Evolutionary conservation across 495 filamentous ascomycete genomes (phyloP).

Genomic region (Coniosporium apollinis): DNA sequence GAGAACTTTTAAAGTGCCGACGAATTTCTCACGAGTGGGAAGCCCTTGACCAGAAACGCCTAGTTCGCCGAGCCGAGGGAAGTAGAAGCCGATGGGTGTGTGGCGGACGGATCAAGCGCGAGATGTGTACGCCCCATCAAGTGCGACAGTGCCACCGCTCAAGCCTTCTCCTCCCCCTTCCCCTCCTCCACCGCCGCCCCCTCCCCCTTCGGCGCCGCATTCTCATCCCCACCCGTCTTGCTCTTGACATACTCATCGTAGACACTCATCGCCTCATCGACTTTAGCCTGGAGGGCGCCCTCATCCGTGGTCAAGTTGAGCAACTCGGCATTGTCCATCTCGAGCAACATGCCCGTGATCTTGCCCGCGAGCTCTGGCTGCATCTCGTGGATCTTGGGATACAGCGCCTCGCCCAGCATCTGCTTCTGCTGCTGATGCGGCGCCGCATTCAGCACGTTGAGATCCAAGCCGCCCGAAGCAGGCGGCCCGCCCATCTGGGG

Average conservation of each 20-base stretch:
- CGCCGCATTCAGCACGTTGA: slow-evolving; percentile 33
- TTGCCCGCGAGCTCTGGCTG: slow-evolving; percentile 94
- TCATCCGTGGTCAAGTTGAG: slow-evolving; percentile 84
- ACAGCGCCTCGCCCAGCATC: slow-evolving; percentile 89
- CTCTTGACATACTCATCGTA: slow-evolving; percentile 98
- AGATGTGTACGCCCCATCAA: too few species aligned
- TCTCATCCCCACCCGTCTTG: too few species aligned
- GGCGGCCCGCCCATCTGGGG: slow-evolving; percentile 26
- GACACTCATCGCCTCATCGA: slow-evolving; percentile 87
- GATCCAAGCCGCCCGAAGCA: slow-evolving; percentile 18
- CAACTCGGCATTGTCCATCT: slow-evolving; percentile 95
- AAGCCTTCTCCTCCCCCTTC: not conserved
- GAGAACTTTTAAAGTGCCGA: too few species aligned
- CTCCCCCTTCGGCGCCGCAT: too few species aligned
- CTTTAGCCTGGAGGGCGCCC: slow-evolving; percentile 75
- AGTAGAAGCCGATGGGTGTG: too few species aligned
- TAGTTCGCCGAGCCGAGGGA: too few species aligned
- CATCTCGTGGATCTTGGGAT: slow-evolving; percentile 88
- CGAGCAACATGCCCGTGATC: slow-evolving; percentile 98
- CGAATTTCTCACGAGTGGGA: too few species aligned
- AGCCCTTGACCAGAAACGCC: too few species aligned
- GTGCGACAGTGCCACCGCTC: too few species aligned
- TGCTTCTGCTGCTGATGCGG: slow-evolving; percentile 80
- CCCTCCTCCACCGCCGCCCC: too few species aligned
- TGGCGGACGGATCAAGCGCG: too few species aligned